Evolutionary conservation across 1,139 yeast species (phyloP).

Genomic region (Pneumocystis carinii): DNA sequence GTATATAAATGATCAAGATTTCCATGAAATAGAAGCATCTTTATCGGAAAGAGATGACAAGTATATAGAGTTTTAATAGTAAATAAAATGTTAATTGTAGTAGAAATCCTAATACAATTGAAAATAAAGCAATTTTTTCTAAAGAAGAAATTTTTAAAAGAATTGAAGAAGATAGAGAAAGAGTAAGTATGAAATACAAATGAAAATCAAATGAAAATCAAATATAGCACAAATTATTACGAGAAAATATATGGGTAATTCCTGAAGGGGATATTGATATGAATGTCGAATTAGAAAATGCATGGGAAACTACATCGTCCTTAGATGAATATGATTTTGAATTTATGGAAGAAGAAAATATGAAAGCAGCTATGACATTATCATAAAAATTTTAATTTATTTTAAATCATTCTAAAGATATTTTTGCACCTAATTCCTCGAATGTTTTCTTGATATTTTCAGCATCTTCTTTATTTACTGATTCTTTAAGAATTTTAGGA

Average conservation of each 20-base stretch:
- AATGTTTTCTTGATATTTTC: slow-evolving; percentile 83
- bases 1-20: slow-evolving; percentile 11
- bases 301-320: slow-evolving; percentile 40
- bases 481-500: slow-evolving; percentile 84
- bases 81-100: neutral
- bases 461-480: slow-evolving; percentile 77
- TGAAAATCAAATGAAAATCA: neutral
- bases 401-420: slow-evolving; percentile 52
- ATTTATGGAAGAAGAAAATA: slow-evolving; percentile 41
- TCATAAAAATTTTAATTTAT: neutral
- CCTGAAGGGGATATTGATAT: slow-evolving; percentile 34
- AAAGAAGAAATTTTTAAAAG: slow-evolving; percentile 40
- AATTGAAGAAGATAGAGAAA: slow-evolving; percentile 77
- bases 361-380: slow-evolving; percentile 19
- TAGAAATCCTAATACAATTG: slow-evolving; percentile 4
- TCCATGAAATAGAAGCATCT: slow-evolving; percentile 9
- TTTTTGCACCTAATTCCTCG: slow-evolving; percentile 91
- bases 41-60: slow-evolving; percentile 12
- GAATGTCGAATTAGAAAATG: slow-evolving; percentile 42
- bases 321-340: slow-evolving; percentile 37
- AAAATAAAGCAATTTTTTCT: neutral
- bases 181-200: slow-evolving; percentile 21
- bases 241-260: slow-evolving; percentile 62
- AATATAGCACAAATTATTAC: slow-evolving; percentile 45
- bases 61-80: neutral